These are phyloP conservation scores for Leishmania tarentolae DNA, from an alignment of 208 protist genomes.

Conservation along the genomic window DNA sequence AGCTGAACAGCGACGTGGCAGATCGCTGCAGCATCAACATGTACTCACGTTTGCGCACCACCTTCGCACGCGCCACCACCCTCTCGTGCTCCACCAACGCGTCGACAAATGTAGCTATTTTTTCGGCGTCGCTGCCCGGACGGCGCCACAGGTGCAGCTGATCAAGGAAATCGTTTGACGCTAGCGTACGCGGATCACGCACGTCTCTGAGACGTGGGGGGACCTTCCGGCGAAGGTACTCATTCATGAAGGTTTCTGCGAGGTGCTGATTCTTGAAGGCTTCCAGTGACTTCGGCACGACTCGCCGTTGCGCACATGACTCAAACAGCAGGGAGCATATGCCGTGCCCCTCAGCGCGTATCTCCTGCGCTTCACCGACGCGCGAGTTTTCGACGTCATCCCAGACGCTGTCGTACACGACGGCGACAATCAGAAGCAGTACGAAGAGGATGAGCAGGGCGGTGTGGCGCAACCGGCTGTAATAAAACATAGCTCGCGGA, in stretches of 20 bases:
- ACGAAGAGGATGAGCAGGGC: constrained; percentile 32
- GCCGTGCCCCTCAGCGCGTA: background rate
- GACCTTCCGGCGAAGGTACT: constrained; percentile 15
- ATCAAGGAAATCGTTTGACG: constrained; percentile 46
- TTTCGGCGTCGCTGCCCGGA: constrained; percentile 13
- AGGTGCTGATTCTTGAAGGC: constrained; percentile 7
- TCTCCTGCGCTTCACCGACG: constrained; percentile 12
- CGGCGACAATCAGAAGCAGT: constrained; percentile 20
- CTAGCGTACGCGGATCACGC: constrained; percentile 29
- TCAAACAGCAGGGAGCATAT: constrained; percentile 7
- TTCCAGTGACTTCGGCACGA: constrained; percentile 7
- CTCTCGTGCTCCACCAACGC: constrained; percentile 14
- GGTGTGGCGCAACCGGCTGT: constrained; percentile 14
- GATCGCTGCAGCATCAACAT: constrained; percentile 12
- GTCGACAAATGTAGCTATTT: background rate
- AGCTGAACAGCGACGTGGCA: background rate
- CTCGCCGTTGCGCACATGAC: constrained; percentile 13
- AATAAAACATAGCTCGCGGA: constrained; percentile 2
- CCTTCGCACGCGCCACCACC: constrained; percentile 13
- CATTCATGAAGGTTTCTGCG: constrained; percentile 5
- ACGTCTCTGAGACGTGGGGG: constrained; percentile 28
- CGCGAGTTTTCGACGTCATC: constrained; percentile 24
- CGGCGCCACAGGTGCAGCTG: constrained; percentile 33
- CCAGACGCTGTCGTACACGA: constrained; percentile 5
- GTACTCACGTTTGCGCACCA: background rate